Base-by-base conservation (phyloP, 495 filamentous ascomycete genomes). In the Penicillium coffeae region DNA sequence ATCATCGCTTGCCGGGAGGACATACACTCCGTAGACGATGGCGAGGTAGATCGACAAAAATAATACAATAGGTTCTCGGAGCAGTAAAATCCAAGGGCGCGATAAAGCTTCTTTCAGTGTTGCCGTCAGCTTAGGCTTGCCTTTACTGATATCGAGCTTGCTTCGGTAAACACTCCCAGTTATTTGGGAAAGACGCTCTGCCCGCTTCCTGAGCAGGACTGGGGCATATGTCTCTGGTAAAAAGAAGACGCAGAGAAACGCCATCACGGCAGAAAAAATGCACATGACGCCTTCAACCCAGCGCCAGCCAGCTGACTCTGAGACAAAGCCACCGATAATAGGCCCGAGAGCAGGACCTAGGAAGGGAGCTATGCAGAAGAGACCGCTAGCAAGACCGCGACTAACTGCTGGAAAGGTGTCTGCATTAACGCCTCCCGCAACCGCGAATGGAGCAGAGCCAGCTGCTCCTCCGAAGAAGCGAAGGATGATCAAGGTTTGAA, bases 381-480 rank as follows among this genome's bases (percentile, higher is more conserved):
- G 47, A 15, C 72, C 65, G 30, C 69, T 63, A 0, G 80, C 81
- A 1, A 81, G 52, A 2, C 82, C 82, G 46, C 82, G 73, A 51
- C 81, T 62, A 35, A 51, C 55, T 5, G 72, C 70, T 13, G 63
- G 55, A 48, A 84, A 86, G 21, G 80, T 77, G 48, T 86, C 80
- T 18, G 79, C 73, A 55, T 84, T 80, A 22, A 83, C 73, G 27
- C 80, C 80, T 25, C 81, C 79, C 8, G 73, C 60, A 57, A 81
- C 83, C 8, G 79, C 80, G 44, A 84, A 45, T 14, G 80, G 72
- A 5, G 78, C 78, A 13, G 77, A 73, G 10, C 84, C 84, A 56
- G 83, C 80, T 5, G 78, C 66, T 21, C 82, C 79, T 13, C 76
- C 80, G 37, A 86, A 75, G 71, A 86, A 84, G 20, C 84, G 79